Base-by-base conservation (phyloP, 139 green algal species). In the Picochlorum sp. region DNA sequence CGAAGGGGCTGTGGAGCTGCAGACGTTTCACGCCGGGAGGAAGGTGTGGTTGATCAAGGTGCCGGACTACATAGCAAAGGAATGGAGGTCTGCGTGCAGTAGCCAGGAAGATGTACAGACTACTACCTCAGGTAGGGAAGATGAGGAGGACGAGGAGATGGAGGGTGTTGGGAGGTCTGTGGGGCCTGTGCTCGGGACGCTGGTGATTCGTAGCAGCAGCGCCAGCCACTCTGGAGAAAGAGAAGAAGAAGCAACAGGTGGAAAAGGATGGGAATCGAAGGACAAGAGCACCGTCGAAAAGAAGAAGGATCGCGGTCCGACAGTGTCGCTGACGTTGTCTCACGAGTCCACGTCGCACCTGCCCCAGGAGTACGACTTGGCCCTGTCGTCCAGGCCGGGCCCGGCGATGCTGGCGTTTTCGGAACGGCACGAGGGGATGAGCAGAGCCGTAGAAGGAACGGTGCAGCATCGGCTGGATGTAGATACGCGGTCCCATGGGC, bases 41-140 rank as follows among this genome's bases (percentile, higher is more conserved):
- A 75, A 75, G 33, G 59, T 75, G 4, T 75, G 67, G 67, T 54
- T 75, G 3, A 51, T 75, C 33, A 75, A 75, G 67, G 74, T 81
- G 30, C 74, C 74, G 9, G 47, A 61, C 20, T 80, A 78, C 43
- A 57, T 81, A 35, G 71, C 74, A 6, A 55, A 81, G 40, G 59
- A 66, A 4, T 81, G 74, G 74, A 50, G 61, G 22, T 33, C 28
- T 18, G 69, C 65, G 8, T 71, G 64, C 33, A 5, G 35, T 12
- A 41, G 20, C 39, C n/a, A n/a, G n/a, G n/a, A n/a, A n/a, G n/a
- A n/a, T n/a, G n/a, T n/a, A n/a, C n/a, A n/a, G n/a, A n/a, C n/a
- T n/a, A n/a, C n/a, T n/a, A n/a, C n/a, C n/a, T n/a, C n/a, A n/a
- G n/a, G n/a, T n/a, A n/a, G n/a, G n/a, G n/a, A n/a, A n/a, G n/a